Evolutionary conservation across 2,329 filamentous ascomycete species (phyloP), one percentile per base, ranked within the genome.

Genomic region (Scytalidium sp.): DNA sequence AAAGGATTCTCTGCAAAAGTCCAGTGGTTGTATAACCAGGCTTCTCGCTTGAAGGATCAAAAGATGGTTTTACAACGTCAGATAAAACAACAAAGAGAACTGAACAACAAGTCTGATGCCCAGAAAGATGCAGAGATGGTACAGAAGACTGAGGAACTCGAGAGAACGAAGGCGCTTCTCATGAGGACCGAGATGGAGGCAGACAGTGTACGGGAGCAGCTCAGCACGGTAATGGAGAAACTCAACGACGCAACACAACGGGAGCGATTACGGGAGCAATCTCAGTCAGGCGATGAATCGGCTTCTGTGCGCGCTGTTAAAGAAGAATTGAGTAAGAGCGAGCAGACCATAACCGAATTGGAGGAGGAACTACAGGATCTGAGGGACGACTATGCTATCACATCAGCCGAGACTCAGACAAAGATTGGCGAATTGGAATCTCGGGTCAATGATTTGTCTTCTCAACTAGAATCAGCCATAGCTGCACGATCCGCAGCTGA

Each of bases 11-110:
- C 84, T 15, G 74, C 81, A 8, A 90, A 89, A 61, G 84, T 97
- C 1, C 86, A 91, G 60, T 87, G 84, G 71, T 73, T 97, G 3
- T 90, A 91, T 63, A 76, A 78, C 39, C 87, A 90, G 51, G 81
- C 90, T n/a, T 87, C 85, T 17, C 81, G 81, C 19, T 74, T 97
- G 29, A 85, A 89, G 54, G 89, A 96, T 60, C 92, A 97, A 65
- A 95, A 96, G 65, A 83, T 84, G 44, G 92, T 96, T 19, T 78
- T 97, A 8, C 87, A 93, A 62, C 84, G 91, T 41, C 92, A 97
- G 67, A 93, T 97, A 62, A 93, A 96, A 71, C 92, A 97, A 66
- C 93, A 97, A 70, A 87, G 92, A 51, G 90, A 96, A 63, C 79
- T 97, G 50, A 96, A 96, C 70, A 91, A 79, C 72, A 92, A 92